phyloP scores from a whole-genome alignment of 148 eudicot species.

The Hydrangea macrophylla region DNA sequence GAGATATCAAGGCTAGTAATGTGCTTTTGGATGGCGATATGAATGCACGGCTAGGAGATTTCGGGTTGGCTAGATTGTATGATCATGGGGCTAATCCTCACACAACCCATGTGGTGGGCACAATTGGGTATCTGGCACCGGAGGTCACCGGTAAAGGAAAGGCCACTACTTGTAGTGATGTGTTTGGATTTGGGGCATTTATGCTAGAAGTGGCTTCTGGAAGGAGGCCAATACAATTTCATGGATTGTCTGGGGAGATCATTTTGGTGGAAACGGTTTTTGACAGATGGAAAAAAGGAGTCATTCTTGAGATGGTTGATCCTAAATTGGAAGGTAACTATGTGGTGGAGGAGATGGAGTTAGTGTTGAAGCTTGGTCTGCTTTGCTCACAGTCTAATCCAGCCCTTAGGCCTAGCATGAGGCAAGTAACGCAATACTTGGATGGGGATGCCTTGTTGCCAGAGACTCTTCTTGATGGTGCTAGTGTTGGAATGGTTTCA shows the following conservation, averaged over 20 bases:
- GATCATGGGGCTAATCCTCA: constrained; percentile 45
- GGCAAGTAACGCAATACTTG: constrained; percentile 35
- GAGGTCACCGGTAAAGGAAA: constrained; percentile 40
- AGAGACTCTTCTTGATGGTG: neutral
- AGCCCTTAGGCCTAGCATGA: constrained; percentile 38
- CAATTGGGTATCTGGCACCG: constrained; percentile 44
- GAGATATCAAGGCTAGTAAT: constrained; percentile 48
- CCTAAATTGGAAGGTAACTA: constrained; percentile 28
- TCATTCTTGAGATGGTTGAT: constrained; percentile 26
- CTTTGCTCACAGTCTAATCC: constrained; percentile 31
- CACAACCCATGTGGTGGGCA: constrained; percentile 44
- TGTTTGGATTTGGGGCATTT: constrained; percentile 39
- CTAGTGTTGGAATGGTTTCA: neutral
- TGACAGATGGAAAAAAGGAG: constrained; percentile 29
- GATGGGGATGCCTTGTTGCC: constrained; percentile 17
- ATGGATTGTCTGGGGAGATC: constrained; percentile 4
- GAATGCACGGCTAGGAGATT: constrained; percentile 47
- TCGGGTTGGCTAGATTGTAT: constrained; percentile 37
- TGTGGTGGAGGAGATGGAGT: constrained; percentile 26
- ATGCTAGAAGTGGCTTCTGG: constrained; percentile 43
- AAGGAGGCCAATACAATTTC: constrained; percentile 28
- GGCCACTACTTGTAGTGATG: constrained; percentile 36
- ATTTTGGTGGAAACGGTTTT: constrained; percentile 34
- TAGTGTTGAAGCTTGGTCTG: constrained; percentile 34
- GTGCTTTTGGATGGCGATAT: constrained; percentile 34